Evolutionary conservation across 371 early-diverging fungal species (phyloP), one percentile per base, ranked within the genome.

Genomic region (Dichotomocladium elegans): DNA sequence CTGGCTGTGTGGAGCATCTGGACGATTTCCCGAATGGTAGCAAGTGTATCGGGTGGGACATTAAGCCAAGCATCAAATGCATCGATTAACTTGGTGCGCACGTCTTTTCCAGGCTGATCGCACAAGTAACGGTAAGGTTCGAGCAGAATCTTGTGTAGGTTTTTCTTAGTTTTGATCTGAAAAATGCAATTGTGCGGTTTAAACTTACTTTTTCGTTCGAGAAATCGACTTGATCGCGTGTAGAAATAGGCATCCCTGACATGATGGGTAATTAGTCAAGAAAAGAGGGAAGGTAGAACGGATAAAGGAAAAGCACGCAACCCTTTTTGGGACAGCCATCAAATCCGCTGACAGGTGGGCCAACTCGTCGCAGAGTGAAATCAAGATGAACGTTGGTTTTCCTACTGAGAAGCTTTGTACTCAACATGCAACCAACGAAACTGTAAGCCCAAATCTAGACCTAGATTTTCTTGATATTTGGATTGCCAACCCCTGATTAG

Each of bases 1-100:
- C 93, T 92, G 27, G 96, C 90, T 24, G 87, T 94, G 57, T 98
- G 99, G 12, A 98, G 85, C 94, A 95, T 95, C 53, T 90, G 93
- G 21, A 96, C 83, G 17, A 94, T 87, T 37, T 86, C 82, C 17
- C 82, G 80, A 21, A 98, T 94, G 12, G 78, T 65, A n/a, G 71
- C 59, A 26, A 96, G 72, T 34, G 88, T 78, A 4, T 74, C 77
- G 3, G 69, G 47, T 14, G 92, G 90, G 0, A 96, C 90, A 7
- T 87, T 60, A 14, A 97, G 80, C 95, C 96, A 97, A 24, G 65
- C 41, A 59, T 94, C 83, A 68, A 99, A 96, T 0, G 97, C 95
- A 15, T 82, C 80, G 33, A 96, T 90, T 49, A 99, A 74, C 49
- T 89, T 87, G 7, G 90, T 78, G 26, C 99, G 87, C 46, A 99